Base-by-base conservation (phyloP, 2,329 filamentous ascomycete genomes). In the Fusarium torreyae region DNA sequence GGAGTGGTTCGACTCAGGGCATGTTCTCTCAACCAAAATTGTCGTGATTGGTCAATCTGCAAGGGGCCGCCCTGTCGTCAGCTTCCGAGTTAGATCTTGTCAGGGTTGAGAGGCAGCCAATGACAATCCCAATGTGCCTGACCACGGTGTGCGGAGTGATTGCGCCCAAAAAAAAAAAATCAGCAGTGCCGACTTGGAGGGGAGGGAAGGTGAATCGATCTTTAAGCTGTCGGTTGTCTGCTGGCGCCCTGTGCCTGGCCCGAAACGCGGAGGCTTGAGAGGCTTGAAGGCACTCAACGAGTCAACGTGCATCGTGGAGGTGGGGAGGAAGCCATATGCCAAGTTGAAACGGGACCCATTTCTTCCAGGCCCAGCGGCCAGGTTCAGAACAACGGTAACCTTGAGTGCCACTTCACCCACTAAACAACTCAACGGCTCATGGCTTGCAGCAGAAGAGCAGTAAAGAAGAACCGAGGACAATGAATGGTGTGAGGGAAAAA, bases 61-160 rank as follows among this genome's bases (percentile, higher is more conserved):
- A 73, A 70, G 72, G 70, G 48, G 64, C 62, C 52, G 64, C 55
- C 66, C 55, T 67, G 70, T 63, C 55, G 46, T 56, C 74, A 73
- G 48, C 66, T 70, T 71, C 67, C 50, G 54, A 61, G 63, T 71
- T 57, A 64, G 63, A 54, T 58, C 57, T 66, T 69, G 65, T 71
- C 75, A 76, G 75, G 42, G 52, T 55, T 52, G 43, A 54, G 59
- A 63, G 52, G 71, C 60, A 63, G 46, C 77, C 77, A 79, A 78
- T 79, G 52, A 42, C 48, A 63, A 36, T 36, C 34, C 40, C 15
- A 11, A 56, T 26, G 66, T 69, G 40, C 66, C 66, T 69, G 66
- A 38, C 43, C 55, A 51, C 43, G 34, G 55, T 54, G 66, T 48
- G 52, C 64, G 28, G 57, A 68, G 63, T 33, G 39, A 20, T 52